A percentile compares a stretch with the other conserved stretches of the same genome.
These are phyloP conservation scores for Aspergillus bertholletiae DNA, from an alignment of 495 filamentous ascomycete genomes.

Conservation along the genomic window DNA sequence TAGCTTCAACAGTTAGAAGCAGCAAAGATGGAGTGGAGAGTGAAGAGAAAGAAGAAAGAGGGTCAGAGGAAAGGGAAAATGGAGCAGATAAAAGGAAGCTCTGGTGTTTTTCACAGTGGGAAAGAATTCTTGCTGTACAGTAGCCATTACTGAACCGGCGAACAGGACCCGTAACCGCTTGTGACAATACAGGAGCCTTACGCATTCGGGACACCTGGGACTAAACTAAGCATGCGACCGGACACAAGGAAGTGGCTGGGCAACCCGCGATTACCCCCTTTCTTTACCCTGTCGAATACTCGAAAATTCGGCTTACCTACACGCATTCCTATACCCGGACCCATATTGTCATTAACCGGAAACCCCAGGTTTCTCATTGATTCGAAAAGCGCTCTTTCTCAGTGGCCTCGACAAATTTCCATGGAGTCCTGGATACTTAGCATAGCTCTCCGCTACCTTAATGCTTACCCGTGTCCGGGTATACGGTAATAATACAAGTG, in stretches of 20 bases:
- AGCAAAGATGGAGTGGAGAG: conserved; percentile 38
- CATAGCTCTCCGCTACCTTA: conserved; percentile 5
- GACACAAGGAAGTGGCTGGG: conserved; percentile 22
- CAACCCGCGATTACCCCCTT: not conserved
- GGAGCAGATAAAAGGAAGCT: conserved; percentile 43
- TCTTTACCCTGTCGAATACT: not conserved
- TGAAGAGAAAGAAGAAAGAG: conserved; percentile 17
- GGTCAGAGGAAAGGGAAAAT: conserved; percentile 25
- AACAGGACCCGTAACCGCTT: conserved; percentile 44
- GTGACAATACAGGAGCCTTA: conserved; percentile 34
- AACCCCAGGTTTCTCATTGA: not conserved
- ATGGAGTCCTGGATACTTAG: not conserved
- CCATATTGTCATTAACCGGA: conserved; percentile 11
- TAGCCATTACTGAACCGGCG: conserved; percentile 38
- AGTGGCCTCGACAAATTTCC: conserved; percentile 9
- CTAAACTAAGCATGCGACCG: conserved; percentile 23
- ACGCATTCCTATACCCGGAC: conserved; percentile 3
- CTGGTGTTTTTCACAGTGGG: conserved; percentile 38
- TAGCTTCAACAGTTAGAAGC: conserved; percentile 40
- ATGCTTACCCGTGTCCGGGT: not conserved
- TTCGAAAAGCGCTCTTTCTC: conserved; percentile 13
- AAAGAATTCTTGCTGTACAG: conserved; percentile 31
- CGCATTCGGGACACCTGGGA: conserved; percentile 28
- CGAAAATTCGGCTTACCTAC: conserved; percentile 7
- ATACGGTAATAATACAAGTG: not conserved